Base-by-base conservation (phyloP, 75 land plant species). In the Pseudotsuga menziesii region DNA sequence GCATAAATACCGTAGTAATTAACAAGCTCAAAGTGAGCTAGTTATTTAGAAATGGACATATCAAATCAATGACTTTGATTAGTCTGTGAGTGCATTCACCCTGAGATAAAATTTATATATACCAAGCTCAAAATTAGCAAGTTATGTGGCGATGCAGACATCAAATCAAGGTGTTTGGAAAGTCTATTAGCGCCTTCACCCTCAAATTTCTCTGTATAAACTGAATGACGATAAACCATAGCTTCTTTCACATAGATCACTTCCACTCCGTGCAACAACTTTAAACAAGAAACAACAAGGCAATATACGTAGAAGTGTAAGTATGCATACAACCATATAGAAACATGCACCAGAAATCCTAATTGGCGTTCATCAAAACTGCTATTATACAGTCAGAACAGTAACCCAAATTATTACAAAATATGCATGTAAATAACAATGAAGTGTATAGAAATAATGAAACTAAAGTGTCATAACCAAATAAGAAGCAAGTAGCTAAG, bases 261-360 rank as follows among this genome's bases (percentile, higher is more conserved):
- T 2, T 22, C 23, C 61, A 22, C 9, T 59, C 23, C 25, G 9
- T 59, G 25, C 61, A 59, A 59, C 9, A 1, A 59, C 9, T 59
- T 29, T 64, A 36, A 64, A 64, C 69, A 17, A 64, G 36, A 64
- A 64, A 19, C 69, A 35, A 64, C 19, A 64, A 64, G 69, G 19
- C n/a, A 25, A 32, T 20, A 64, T 29, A 64, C 17, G 69, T 12
- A 11, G 12, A 48, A 11, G 12, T 48, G 20, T 15, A 64, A 17
- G 16, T 59, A 5, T 19, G 69, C 36, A 64, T 64, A 25, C 19
- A 32, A 36, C 69, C 29, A 25, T 17, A 32, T 19, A 26, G 54
- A 48, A 48, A 48, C 54, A 64, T 32, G 15, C 41, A 32, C 69
- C 35, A 64, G 39, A 64, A 64, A 35, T 19, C 20, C 8, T 17